Evolutionary conservation across 371 early-diverging fungal genomes (phyloP), one percentile per base, ranked within the genome.

Genomic region (Batkoa obscura): DNA sequence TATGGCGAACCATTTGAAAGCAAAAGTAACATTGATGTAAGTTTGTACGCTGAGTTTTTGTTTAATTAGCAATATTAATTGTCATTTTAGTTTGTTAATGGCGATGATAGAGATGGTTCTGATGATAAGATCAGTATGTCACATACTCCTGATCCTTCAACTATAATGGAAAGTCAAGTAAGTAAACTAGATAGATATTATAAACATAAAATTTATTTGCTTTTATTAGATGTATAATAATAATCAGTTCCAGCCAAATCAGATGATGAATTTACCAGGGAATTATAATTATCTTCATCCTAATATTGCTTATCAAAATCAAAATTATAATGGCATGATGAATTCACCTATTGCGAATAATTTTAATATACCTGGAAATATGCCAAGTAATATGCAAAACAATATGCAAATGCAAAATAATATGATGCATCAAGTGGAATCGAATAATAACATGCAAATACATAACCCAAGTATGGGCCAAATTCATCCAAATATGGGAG

Each of bases 1-100:
- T 77, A 76, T 71, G 62, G 56, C 43, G 41, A 46, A 32, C 50
- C 50, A 6, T 50, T 15, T 30, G 50, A 50, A 50, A 32, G 32
- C 15, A 50, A 50, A 35, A 50, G 30, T 30, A 50, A 50, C 33
- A 9, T 6, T 31, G 50, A 50, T 50, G 50, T 50, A 50, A 50
- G 17, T 8, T 5, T 31, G 6, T 10, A 32, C 33, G 6, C 9
- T 30, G 9, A 10, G 15, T 33, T 10, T 31, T 15, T 50, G 10
- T 30, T 33, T 32, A 31, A 4, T 9, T 10, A 9, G n/a, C 9
- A n/a, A 12, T 12, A 41, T n/a, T 41, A 41, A 23, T 23, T 23
- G 23, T 23, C 23, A 23, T 50, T 32, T 10, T 50, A 50, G 50
- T 50, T 50, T 50, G 50, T 13, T 32, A 50, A 50, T 32, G 10